phyloP scores from a whole-genome alignment of 2,329 filamentous ascomycete genomes.

The Fusarium siculi region DNA sequence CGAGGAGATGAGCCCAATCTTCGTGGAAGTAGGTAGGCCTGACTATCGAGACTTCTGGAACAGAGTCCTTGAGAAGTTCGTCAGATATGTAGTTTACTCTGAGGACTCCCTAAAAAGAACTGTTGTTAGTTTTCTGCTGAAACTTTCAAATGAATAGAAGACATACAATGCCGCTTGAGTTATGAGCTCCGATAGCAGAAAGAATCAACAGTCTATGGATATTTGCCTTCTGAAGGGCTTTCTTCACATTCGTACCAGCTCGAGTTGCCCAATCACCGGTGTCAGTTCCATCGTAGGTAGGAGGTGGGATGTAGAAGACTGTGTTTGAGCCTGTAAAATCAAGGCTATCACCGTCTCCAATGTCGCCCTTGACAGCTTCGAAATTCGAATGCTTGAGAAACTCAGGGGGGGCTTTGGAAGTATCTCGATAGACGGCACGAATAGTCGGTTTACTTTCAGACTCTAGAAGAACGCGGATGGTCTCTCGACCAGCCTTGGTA shows the following conservation, averaged over 20 bases:
- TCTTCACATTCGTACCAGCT: constrained; percentile 31
- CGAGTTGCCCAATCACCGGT: constrained; percentile 38
- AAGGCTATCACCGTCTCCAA: constrained; percentile 38
- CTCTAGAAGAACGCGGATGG: constrained; percentile 44
- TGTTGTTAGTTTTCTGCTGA: not conserved
- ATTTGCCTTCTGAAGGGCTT: constrained; percentile 29
- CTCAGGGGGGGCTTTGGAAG: constrained; percentile 44
- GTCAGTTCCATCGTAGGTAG: constrained; percentile 42
- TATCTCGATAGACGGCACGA: constrained; percentile 47
- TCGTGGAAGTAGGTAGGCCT: constrained; percentile 40
- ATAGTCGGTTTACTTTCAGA: constrained; percentile 35
- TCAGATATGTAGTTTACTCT: constrained; percentile 39
- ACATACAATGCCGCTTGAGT: constrained; percentile 46
- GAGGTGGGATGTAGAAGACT: constrained; percentile 50
- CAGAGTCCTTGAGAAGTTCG: constrained; percentile 29
- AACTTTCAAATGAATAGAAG: not conserved
- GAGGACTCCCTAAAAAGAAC: constrained; percentile 39
- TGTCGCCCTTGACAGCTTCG: constrained; percentile 46
- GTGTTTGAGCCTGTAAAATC: constrained; percentile 46
- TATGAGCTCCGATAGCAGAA: constrained; percentile 47
- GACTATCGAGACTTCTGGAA: constrained; percentile 33
- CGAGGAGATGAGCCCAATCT: constrained; percentile 34
- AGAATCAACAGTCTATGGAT: constrained; percentile 40
- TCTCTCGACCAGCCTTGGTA: constrained; percentile 46
- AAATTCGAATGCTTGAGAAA: constrained; percentile 46